phyloP scores from a whole-genome alignment of 257 asterid genomes.

The Craterostigma plantagineum region DNA sequence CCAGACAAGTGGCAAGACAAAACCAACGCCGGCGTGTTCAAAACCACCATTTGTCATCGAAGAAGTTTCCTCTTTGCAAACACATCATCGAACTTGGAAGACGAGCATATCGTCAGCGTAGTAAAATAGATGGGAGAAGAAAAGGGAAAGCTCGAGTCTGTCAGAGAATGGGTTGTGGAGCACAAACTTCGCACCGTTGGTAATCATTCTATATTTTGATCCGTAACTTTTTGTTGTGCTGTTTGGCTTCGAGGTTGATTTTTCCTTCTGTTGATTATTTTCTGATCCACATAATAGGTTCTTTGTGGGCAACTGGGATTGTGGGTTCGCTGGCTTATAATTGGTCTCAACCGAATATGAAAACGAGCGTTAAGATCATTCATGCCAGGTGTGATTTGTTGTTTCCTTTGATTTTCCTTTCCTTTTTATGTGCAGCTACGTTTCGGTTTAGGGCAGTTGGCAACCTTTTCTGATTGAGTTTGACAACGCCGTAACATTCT shows the following conservation, averaged over 20 bases:
- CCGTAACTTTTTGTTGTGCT: constrained; percentile 13
- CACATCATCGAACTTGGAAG: too few relatives aligned
- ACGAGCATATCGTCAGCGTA: background rate
- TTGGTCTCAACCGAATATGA: constrained; percentile 91
- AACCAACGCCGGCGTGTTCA: too few relatives aligned
- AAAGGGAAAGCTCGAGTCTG: constrained; percentile 29
- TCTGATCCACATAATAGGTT: constrained; percentile 8
- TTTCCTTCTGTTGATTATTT: background rate
- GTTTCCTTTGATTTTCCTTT: background rate
- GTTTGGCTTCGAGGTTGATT: constrained; percentile 1
- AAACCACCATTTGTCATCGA: too few relatives aligned
- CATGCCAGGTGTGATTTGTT: constrained; percentile 49
- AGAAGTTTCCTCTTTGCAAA: too few relatives aligned
- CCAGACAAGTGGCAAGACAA: too few relatives aligned
- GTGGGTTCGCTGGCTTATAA: constrained; percentile 81
- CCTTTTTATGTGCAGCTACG: background rate
- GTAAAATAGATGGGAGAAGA: constrained; percentile 28
- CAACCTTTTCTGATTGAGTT: background rate
- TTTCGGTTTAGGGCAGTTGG: too few relatives aligned
- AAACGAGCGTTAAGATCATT: constrained; percentile 75
- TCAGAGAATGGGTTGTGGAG: constrained; percentile 68
- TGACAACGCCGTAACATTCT: background rate
- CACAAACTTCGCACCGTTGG: constrained; percentile 80
- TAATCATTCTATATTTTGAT: constrained; percentile 9
- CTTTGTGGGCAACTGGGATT: constrained; percentile 52